Conservation (phyloP, 768 basidiomycete genomes). For the Leccinum barrowsii region DNA sequence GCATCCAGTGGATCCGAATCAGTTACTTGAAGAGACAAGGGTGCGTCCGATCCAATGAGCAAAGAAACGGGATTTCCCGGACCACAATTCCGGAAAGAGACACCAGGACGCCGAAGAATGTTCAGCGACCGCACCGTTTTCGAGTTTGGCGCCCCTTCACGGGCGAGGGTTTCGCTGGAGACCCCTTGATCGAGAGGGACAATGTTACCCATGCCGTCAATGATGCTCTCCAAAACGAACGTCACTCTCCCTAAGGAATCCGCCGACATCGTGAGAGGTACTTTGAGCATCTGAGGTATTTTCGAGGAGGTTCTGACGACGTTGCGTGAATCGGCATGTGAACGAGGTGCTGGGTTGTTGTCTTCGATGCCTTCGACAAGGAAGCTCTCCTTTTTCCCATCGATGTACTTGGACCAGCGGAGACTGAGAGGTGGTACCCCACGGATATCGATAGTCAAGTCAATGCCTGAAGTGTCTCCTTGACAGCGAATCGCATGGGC, state of each 20-base stretch:
- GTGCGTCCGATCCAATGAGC: conserved; percentile 64
- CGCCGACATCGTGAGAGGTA: conserved; percentile 66
- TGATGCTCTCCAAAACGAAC: conserved; percentile 76
- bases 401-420: conserved; percentile 69
- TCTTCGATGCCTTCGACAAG: conserved; percentile 83
- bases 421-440: conserved; percentile 78
- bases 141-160: conserved; percentile 34
- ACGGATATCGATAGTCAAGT: conserved; percentile 59
- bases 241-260: conserved; percentile 63
- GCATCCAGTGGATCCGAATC: conserved; percentile 60
- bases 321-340: conserved; percentile 23
- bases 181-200: conserved; percentile 44
- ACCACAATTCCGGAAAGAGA: conserved; percentile 73
- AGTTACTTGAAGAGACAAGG: conserved; percentile 49
- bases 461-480: conserved; percentile 56
- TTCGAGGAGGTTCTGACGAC: conserved; percentile 21
- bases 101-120: conserved; percentile 66
- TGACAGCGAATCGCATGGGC: conserved; percentile 58
- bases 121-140: conserved; percentile 58
- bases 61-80: conserved; percentile 67
- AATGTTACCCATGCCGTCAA: conserved; percentile 79
- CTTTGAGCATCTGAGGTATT: conserved; percentile 54
- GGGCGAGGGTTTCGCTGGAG: conserved; percentile 15
- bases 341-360: conserved; percentile 37
- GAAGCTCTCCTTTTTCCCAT: conserved; percentile 64